phyloP scores from a whole-genome alignment of 345 rosid species.

The Rhodamnia rubescens region DNA sequence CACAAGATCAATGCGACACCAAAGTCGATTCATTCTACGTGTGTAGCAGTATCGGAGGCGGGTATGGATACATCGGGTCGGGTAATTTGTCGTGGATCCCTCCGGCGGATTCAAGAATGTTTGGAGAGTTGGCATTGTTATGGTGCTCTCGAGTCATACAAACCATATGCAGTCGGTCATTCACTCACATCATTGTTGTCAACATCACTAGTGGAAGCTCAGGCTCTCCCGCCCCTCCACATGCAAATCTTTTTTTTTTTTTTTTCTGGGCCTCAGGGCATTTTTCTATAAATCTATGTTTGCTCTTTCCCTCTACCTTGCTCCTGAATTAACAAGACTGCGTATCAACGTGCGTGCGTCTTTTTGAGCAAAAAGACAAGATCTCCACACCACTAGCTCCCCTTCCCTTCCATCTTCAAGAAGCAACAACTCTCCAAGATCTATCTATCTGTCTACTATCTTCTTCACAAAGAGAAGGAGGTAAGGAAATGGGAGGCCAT shows the following conservation, averaged over 20 bases:
- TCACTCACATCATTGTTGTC: neutral
- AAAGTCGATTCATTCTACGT: neutral
- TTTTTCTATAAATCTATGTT: neutral
- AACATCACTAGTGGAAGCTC: neutral
- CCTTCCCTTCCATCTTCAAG: neutral
- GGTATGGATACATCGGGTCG: neutral
- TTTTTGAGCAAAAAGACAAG: neutral
- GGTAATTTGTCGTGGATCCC: neutral
- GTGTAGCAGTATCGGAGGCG: neutral
- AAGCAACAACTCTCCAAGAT: neutral
- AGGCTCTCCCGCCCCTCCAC: neutral
- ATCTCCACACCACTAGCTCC: neutral
- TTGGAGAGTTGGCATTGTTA: neutral
- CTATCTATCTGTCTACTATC: neutral
- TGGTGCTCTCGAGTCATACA: neutral
- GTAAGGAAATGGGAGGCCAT: constrained; percentile 21
- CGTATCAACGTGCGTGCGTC: neutral
- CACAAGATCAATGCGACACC: neutral
- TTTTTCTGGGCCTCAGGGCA: neutral
- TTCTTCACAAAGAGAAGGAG: neutral
- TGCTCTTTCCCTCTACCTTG: neutral
- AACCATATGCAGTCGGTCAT: neutral
- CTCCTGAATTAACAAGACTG: neutral
- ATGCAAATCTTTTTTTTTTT: neutral
- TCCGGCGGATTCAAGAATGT: neutral